Evolutionary conservation across 2,329 filamentous ascomycete genomes (phyloP).

Genomic region (Aspergillus cejpii): DNA sequence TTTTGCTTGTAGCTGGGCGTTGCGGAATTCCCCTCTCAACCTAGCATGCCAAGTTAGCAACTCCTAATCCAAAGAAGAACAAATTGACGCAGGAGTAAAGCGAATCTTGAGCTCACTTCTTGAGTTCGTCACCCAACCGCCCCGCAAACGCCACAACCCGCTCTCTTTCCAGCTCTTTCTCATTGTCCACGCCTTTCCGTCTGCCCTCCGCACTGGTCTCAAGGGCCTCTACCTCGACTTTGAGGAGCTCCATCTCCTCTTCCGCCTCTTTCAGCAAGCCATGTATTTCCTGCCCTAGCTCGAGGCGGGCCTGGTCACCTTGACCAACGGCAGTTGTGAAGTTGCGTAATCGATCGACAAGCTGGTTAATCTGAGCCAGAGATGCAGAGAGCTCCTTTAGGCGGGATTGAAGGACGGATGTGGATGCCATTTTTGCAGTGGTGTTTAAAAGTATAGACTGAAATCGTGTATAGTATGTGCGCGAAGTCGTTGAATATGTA

Average conservation of each 20-base stretch:
- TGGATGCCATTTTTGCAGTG: slow-evolving; percentile 32
- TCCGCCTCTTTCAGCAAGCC: slow-evolving; percentile 69
- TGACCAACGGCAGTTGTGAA: slow-evolving; percentile 57
- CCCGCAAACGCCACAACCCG: slow-evolving; percentile 61
- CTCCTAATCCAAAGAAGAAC: not conserved
- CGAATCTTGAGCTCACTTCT: slow-evolving; percentile 47
- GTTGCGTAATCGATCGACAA: slow-evolving; percentile 53
- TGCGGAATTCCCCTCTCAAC: slow-evolving; percentile 64
- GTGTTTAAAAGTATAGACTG: not conserved
- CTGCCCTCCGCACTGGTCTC: slow-evolving; percentile 40
- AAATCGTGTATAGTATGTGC: not conserved
- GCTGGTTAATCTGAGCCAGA: slow-evolving; percentile 48
- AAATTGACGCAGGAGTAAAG: no score
- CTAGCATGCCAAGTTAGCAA: slow-evolving; percentile 26
- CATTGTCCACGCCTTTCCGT: slow-evolving; percentile 39
- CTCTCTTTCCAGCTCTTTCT: slow-evolving; percentile 56
- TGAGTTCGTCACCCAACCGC: slow-evolving; percentile 63
- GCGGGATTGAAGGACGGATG: slow-evolving; percentile 41
- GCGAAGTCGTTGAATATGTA: not conserved
- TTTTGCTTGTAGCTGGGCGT: slow-evolving; percentile 73
- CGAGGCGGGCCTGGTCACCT: slow-evolving; percentile 60
- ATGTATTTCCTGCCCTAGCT: slow-evolving; percentile 74
- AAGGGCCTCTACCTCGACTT: slow-evolving; percentile 69
- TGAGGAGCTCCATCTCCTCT: slow-evolving; percentile 73
- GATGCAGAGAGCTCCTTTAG: slow-evolving; percentile 49